Conservation (phyloP, 2,329 filamentous ascomycete genomes). For the Cytospora mali region DNA sequence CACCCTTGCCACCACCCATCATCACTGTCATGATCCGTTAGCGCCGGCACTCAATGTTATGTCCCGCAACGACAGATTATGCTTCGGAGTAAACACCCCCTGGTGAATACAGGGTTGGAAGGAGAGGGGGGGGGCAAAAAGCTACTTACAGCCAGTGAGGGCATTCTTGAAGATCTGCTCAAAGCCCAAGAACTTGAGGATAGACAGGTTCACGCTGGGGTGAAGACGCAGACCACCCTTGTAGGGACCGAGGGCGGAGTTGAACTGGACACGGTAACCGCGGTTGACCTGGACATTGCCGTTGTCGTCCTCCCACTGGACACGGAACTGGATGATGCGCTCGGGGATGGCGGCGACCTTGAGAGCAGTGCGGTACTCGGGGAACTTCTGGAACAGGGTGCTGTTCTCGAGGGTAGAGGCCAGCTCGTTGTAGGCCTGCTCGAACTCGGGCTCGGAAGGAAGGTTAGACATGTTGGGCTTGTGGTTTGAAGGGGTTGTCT, state of each 20-base stretch:
- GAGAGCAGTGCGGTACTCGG: conserved; percentile 91
- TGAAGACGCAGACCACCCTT: conserved; percentile 97
- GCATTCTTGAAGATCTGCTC: conserved; percentile 99
- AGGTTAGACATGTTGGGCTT: conserved; percentile 76
- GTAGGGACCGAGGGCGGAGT: conserved; percentile 95
- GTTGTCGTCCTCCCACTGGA: conserved; percentile 95
- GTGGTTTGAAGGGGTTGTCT: conserved; percentile 7
- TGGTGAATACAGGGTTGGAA: too few relatives aligned
- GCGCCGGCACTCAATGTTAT: conserved; percentile 14
- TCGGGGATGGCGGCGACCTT: conserved; percentile 88
- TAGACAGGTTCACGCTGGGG: conserved; percentile 78
- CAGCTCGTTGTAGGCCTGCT: conserved; percentile 98
- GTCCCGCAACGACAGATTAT: background rate
- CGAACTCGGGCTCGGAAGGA: conserved; percentile 90
- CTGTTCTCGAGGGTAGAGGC: conserved; percentile 92
- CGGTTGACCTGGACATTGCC: conserved; percentile 88
- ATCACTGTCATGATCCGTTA: conserved; percentile 57
- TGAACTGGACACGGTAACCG: conserved; percentile 97
- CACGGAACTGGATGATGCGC: conserved; percentile 95
- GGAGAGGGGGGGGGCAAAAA: background rate
- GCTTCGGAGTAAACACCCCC: too few relatives aligned
- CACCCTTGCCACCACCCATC: conserved; percentile 98
- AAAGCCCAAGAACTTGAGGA: conserved; percentile 96
- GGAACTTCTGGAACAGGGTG: conserved; percentile 89
- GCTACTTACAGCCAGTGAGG: conserved; percentile 79